A percentile compares a stretch with the other conserved stretches of the same genome.
phyloP scores from a whole-genome alignment of 345 rosid genomes.

The Hibiscus trionum region DNA sequence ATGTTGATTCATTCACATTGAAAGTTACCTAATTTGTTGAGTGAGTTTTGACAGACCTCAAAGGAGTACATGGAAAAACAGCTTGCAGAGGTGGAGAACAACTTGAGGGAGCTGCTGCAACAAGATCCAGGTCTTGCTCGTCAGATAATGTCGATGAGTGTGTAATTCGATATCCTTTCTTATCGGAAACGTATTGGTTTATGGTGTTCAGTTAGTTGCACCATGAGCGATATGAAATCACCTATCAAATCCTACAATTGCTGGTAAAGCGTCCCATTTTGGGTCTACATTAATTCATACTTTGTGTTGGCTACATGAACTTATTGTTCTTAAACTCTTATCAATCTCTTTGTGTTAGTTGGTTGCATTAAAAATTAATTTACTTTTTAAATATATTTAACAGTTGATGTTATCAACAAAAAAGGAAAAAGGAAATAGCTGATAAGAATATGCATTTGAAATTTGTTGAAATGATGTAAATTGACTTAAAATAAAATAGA shows the following conservation, averaged over 20 bases:
- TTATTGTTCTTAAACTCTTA: background rate
- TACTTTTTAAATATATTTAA: too few species aligned
- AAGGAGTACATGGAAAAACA: conserved; percentile 94
- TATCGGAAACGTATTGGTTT: background rate
- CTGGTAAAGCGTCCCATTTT: background rate
- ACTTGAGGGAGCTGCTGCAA: conserved; percentile 81
- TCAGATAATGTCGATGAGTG: conserved; percentile 82
- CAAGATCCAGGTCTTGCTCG: conserved; percentile 90
- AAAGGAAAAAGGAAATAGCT: too few species aligned
- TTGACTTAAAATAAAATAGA: too few species aligned
- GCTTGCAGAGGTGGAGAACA: conserved; percentile 73
- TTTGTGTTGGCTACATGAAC: background rate
- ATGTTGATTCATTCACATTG: background rate
- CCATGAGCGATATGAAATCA: background rate
- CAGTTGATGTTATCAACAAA: too few species aligned
- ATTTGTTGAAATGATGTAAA: too few species aligned
- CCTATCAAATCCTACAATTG: background rate
- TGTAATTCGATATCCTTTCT: conserved; percentile 9
- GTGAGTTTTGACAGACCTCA: conserved; percentile 42
- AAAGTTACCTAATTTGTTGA: conserved; percentile 1
- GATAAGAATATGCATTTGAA: too few species aligned
- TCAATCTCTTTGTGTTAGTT: too few species aligned
- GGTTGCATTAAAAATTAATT: too few species aligned
- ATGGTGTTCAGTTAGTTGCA: background rate
- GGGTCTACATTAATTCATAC: background rate